Evolutionary conservation across 1,284 basidiomycete genomes (phyloP).

Genomic region (Tetrapyrgos nigripes): DNA sequence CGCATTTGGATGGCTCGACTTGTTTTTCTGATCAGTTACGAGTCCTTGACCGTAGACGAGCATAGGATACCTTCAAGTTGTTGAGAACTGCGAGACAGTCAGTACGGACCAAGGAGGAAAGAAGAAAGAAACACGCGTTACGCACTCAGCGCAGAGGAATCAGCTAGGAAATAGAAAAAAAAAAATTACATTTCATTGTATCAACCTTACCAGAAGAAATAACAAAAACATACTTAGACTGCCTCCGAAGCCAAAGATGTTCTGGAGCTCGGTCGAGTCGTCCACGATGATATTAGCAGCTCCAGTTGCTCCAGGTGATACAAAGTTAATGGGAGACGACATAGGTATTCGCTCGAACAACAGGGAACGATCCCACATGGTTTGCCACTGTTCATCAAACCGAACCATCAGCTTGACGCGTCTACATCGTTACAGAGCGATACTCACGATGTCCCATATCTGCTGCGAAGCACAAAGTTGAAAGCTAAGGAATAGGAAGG

Average conservation of each 20-base stretch:
- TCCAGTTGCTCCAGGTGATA: slow-evolving; percentile 47
- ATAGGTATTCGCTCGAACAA: slow-evolving; percentile 55
- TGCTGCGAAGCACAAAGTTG: slow-evolving; percentile 39
- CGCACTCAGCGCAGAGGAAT: slow-evolving; percentile 50
- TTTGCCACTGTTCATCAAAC: slow-evolving; percentile 55
- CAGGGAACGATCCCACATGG: slow-evolving; percentile 61
- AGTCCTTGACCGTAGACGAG: background rate
- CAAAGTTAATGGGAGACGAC: slow-evolving; percentile 60
- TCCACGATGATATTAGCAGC: slow-evolving; percentile 55
- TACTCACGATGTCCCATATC: slow-evolving; percentile 51
- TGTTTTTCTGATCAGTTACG: background rate
- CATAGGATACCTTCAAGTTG: slow-evolving; percentile 51
- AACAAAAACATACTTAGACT: slow-evolving; percentile 47
- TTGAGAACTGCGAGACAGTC: slow-evolving; percentile 36
- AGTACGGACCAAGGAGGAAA: no score
- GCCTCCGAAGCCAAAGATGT: slow-evolving; percentile 57
- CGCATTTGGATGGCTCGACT: slow-evolving; percentile 48
- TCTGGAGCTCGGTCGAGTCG: slow-evolving; percentile 49
- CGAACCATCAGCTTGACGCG: background rate
- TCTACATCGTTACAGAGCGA: background rate
- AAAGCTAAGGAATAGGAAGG: slow-evolving; percentile 19
- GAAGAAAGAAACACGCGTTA: background rate
- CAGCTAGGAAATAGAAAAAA: slow-evolving; percentile 40
- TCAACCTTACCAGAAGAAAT: background rate
- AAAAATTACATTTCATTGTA: background rate